These are phyloP conservation scores for Coniochaeta sp. DNA, from an alignment of 2,329 filamentous ascomycete genomes.

Conservation along the genomic window DNA sequence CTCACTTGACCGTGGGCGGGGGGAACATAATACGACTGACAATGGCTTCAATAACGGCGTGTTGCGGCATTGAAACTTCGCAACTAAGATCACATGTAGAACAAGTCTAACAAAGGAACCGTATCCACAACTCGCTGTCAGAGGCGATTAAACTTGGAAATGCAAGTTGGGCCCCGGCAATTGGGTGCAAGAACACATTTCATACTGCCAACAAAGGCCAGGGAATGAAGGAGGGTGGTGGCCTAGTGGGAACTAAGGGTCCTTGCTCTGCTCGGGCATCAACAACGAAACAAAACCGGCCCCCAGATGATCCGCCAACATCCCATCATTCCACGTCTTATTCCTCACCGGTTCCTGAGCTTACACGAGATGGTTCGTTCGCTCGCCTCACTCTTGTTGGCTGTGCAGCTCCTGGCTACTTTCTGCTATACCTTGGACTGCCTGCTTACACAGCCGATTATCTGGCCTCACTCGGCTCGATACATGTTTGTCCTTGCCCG, in stretches of 20 bases:
- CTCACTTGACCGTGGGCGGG: slow-evolving; percentile 13
- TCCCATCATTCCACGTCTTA: slow-evolving; percentile 8
- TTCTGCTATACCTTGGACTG: neutral
- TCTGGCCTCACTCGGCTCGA: neutral
- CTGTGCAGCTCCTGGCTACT: neutral
- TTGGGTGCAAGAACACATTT: neutral
- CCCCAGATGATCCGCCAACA: slow-evolving; percentile 18
- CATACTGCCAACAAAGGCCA: slow-evolving; percentile 14
- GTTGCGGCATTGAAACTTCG: neutral
- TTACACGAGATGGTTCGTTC: slow-evolving; percentile 5
- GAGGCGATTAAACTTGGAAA: neutral
- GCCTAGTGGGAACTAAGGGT: slow-evolving; percentile 11
- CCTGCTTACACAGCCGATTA: neutral
- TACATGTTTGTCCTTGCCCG: neutral
- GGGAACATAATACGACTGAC: neutral
- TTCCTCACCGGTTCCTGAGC: slow-evolving; percentile 6
- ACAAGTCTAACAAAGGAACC: neutral
- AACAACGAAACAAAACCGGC: slow-evolving; percentile 29
- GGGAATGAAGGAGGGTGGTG: slow-evolving; percentile 3
- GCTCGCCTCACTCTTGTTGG: neutral
- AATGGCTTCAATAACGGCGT: neutral
- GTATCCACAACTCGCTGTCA: neutral
- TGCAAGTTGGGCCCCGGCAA: neutral
- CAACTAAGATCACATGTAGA: neutral
- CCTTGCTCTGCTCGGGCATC: slow-evolving; percentile 28